Base-by-base conservation (phyloP, 2,329 filamentous ascomycete genomes). In the Colletotrichum sp. region DNA sequence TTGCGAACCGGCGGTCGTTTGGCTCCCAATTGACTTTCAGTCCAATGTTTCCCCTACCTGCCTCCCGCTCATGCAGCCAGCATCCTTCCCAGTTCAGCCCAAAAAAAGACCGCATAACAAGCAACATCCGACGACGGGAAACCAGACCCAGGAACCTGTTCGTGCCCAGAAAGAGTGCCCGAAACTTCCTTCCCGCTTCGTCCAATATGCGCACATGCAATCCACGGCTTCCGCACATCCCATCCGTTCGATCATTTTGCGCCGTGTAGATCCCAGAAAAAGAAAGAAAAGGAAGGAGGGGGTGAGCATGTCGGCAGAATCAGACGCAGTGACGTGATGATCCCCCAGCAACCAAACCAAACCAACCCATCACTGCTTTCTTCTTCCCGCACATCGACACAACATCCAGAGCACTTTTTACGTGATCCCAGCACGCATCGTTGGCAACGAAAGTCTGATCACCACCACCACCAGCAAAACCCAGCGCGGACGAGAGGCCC, bases 351-450 rank as follows among this genome's bases (percentile, higher is more conserved):
- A 48, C 58, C 21, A n/a, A 38, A n/a, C n/a, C n/a, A n/a, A n/a
- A n/a, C n/a, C n/a, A n/a, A 21, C 12, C 38, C 38, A 43, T 43
- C 32, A 13, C 72, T 73, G 67, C 70, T 75, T 75, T 70, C 72
- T 58, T 36, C 9, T 26, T 21, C 12, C 36, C 30, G 21, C 13
- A 56, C n/a, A 30, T 52, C 38, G 24, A 26, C 61, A 34, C 58
- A 43, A 32, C n/a, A 72, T 18, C n/a, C 8, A 62, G 66, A 69
- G 24, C 69, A 72, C 69, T 55, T 66, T 75, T 75, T 75, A 75
- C 72, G 62, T 75, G 55, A 30, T 61, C 58, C 10, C 21, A 15
- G n/a, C 52, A 56, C n/a, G 1, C 28, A 30, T 21, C 28, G 9
- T 61, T 30, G 26, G 24, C 1, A 18, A 18, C 30, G 0, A 28